phyloP scores from a whole-genome alignment of 306 rosid genomes.

The Purshia tridentata region DNA sequence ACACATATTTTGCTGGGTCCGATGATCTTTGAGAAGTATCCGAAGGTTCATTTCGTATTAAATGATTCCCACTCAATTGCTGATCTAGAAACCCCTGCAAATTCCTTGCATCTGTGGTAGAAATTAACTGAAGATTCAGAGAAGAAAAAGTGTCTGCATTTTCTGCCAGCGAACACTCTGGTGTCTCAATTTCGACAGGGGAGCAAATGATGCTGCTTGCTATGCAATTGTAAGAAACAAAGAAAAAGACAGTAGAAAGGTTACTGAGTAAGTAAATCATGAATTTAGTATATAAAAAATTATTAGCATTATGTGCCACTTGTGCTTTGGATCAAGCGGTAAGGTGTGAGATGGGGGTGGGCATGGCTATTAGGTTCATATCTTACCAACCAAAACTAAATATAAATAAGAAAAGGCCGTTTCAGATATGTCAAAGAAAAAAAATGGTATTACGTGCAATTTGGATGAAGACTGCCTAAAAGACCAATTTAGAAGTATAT shows the following conservation, averaged over 20 bases:
- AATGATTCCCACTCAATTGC: slow-evolving; percentile 19
- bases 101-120: slow-evolving; percentile 24
- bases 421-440: not conserved
- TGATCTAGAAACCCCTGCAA: slow-evolving; percentile 19
- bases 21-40: slow-evolving; percentile 26
- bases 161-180: slow-evolving; percentile 14
- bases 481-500: not conserved
- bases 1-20: slow-evolving; percentile 45
- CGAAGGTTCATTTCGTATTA: slow-evolving; percentile 18
- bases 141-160: slow-evolving; percentile 11
- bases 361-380: not conserved
- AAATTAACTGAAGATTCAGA: slow-evolving; percentile 26
- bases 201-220: slow-evolving; percentile 10
- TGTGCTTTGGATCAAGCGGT: not conserved
- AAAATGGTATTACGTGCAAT: not conserved
- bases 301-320: not conserved
- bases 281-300: not conserved
- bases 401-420: not conserved
- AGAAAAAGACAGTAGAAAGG: not conserved
- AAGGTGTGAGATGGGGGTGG: not conserved
- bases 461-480: not conserved
- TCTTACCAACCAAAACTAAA: not conserved
- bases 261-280: not conserved
- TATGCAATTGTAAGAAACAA: slow-evolving; percentile 6
- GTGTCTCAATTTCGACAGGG: slow-evolving; percentile 15